Percentiles rank a stretch among this genome's conserved stretches.
phyloP scores from a whole-genome alignment of 768 basidiomycete species.

The Galerina sulciceps region DNA sequence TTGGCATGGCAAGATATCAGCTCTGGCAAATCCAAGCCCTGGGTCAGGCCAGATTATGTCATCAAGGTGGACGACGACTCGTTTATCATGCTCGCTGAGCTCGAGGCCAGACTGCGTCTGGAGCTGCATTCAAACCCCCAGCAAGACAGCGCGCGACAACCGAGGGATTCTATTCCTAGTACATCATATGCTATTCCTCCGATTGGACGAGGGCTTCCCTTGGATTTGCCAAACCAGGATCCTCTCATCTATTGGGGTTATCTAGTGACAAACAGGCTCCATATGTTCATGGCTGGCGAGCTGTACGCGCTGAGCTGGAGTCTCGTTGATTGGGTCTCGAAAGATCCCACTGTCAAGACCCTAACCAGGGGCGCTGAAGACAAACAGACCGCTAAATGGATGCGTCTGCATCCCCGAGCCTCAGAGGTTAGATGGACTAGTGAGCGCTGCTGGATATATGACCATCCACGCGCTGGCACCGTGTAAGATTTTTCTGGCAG shows the following conservation, averaged over 20 bases:
- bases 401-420: conserved; percentile 81
- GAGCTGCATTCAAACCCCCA: conserved; percentile 59
- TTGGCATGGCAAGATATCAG: conserved; percentile 55
- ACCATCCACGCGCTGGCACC: conserved; percentile 92
- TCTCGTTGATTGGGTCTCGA: conserved; percentile 86
- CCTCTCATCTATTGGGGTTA: conserved; percentile 89
- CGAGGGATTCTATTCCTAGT: conserved; percentile 4
- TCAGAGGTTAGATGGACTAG: conserved; percentile 85
- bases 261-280: conserved; percentile 85
- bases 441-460: conserved; percentile 97
- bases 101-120: conserved; percentile 86
- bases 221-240: conserved; percentile 41
- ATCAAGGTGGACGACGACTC: conserved; percentile 96
- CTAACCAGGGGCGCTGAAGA: conserved; percentile 87
- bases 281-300: conserved; percentile 95
- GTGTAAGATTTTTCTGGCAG: conserved; percentile 59
- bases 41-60: conserved; percentile 90
- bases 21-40: conserved; percentile 50
- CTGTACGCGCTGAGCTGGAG: conserved; percentile 89
- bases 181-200: not conserved
- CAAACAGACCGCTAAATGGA: conserved; percentile 93
- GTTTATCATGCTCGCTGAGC: conserved; percentile 92
- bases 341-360: conserved; percentile 66
- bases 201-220: not conserved
- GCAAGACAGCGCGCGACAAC: conserved; percentile 21